Evolutionary conservation across 176 grass and related monocot genomes (phyloP).

Genomic region (Cenchrus americanus): DNA sequence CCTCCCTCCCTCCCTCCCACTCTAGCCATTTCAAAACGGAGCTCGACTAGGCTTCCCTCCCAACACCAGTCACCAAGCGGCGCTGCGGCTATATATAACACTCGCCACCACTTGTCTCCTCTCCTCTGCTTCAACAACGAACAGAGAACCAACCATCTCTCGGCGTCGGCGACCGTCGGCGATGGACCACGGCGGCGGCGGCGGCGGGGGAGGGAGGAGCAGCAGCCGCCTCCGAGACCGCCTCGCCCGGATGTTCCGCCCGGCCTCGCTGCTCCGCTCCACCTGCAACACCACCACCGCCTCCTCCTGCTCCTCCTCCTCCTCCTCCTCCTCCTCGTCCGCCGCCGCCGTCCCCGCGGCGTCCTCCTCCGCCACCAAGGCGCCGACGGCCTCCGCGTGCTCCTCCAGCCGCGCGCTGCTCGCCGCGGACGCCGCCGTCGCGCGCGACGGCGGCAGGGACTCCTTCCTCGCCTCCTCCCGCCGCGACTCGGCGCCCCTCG

Average conservation of each 20-base stretch:
- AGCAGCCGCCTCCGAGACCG: conserved; percentile 67
- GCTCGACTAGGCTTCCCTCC: not conserved
- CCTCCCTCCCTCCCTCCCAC: not conserved
- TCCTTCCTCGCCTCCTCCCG: conserved; percentile 49
- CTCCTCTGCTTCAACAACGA: not conserved
- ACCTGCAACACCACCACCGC: conserved; percentile 75
- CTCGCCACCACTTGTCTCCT: not conserved
- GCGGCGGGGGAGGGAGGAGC: conserved; percentile 34
- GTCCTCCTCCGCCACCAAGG: not conserved
- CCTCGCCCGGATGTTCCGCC: conserved; percentile 78
- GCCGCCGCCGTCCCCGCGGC: not conserved
- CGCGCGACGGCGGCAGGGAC: conserved; percentile 15
- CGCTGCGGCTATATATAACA: conserved; percentile 19
- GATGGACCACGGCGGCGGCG: conserved; percentile 37
- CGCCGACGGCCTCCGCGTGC: conserved; percentile 26
- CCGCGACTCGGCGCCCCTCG: conserved; percentile 27
- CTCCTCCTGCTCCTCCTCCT: conserved; percentile 30
- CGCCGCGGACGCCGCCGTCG: conserved; percentile 30
- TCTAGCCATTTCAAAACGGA: conserved; percentile 29
- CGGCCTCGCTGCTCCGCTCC: conserved; percentile 60
- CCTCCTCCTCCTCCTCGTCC: not conserved
- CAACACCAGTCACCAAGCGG: too few species aligned
- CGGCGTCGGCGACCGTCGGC: not conserved
- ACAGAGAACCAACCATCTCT: not conserved
- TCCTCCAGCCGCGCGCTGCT: conserved; percentile 65